Conservation (phyloP, 176 grass and related monocot species). For the Oryza glumipatula region DNA sequence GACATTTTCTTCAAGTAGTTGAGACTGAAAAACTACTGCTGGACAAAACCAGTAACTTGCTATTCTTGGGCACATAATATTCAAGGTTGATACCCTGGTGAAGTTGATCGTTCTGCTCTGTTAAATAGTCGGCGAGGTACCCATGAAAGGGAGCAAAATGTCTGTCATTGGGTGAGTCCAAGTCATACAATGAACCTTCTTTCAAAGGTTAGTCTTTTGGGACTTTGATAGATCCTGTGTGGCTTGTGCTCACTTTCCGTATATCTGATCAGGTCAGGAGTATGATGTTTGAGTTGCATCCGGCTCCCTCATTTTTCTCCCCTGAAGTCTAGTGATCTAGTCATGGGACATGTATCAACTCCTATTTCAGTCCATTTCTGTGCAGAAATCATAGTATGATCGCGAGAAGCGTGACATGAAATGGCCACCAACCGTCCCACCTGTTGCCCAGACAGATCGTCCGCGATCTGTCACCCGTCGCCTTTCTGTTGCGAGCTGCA, state of each 20-base stretch:
- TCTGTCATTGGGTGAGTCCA: background rate
- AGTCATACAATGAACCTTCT: background rate
- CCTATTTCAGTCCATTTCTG: background rate
- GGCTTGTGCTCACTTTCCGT: background rate
- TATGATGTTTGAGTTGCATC: background rate
- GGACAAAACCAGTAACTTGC: background rate
- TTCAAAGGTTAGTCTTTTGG: background rate
- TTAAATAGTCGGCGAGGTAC: background rate
- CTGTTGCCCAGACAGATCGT: slow-evolving; percentile 48
- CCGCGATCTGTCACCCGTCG: slow-evolving; percentile 9
- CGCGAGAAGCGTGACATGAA: background rate
- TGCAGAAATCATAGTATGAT: background rate
- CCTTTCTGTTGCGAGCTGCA: background rate
- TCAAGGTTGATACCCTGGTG: background rate
- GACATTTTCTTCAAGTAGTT: background rate
- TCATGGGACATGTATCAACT: background rate
- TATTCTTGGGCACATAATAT: background rate
- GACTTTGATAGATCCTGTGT: background rate
- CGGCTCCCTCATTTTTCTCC: background rate
- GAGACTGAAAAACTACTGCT: background rate
- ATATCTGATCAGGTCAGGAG: background rate
- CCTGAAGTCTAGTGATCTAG: no score
- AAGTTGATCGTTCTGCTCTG: background rate
- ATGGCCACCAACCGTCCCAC: slow-evolving; percentile 17
- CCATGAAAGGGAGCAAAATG: background rate